A percentile compares a stretch with the other conserved stretches of the same genome.
phyloP scores from a whole-genome alignment of 2,329 filamentous ascomycete species.

The Colletotrichum sp. region DNA sequence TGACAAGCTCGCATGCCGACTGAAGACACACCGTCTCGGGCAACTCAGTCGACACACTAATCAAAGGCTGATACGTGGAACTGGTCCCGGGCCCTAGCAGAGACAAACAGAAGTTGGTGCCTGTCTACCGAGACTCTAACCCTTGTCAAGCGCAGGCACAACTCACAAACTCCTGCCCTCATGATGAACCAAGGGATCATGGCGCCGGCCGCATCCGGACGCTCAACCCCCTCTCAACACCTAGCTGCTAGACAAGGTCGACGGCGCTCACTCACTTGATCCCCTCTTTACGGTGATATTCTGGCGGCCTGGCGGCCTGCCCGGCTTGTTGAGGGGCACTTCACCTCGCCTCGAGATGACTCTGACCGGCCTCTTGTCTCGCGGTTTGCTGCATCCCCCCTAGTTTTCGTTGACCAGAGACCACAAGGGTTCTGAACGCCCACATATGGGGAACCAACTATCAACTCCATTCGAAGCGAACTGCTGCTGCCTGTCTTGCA shows the following conservation, averaged over 20 bases:
- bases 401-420: not conserved
- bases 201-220: not conserved
- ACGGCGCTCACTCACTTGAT: not conserved
- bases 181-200: not conserved
- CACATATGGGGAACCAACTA: not conserved
- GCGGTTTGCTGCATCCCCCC: not conserved
- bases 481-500: not conserved
- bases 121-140: not conserved
- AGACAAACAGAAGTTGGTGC: not conserved
- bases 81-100: not conserved
- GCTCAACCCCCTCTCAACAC: not conserved
- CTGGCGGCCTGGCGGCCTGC: not conserved
- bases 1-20: not conserved
- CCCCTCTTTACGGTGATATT: not conserved
- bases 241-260: not conserved
- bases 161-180: not conserved
- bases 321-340: not conserved
- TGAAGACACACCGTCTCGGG: not conserved
- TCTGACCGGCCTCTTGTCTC: not conserved
- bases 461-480: not conserved
- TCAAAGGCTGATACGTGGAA: not conserved
- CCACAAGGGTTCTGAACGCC: not conserved
- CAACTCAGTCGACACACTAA: not conserved
- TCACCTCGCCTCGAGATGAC: not conserved
- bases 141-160: not conserved